Base-by-base conservation (phyloP, 306 rosid species). In the Leucaena leucocephala region DNA sequence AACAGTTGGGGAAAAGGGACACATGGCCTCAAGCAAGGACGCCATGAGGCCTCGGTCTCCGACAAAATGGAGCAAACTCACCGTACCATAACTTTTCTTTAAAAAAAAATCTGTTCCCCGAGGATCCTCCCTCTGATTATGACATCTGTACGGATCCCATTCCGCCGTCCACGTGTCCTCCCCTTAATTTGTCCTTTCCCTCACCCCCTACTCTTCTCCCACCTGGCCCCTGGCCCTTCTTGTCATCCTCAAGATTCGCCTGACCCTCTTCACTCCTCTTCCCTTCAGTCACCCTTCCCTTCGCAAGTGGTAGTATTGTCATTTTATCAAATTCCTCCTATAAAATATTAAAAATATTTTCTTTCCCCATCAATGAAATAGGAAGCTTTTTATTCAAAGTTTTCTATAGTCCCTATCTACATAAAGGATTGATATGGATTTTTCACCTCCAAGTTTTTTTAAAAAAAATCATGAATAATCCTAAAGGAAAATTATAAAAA, bases 221-320 rank as follows among this genome's bases (percentile, higher is more conserved):
- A 61, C 66, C 66, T 61, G 66, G 15, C 66, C 4, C 76, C 68
- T 87, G 42, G 33, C 3, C 15, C 11, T 15, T 6, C 11, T 14
- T 8, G 21, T n/a, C 4, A 8, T 34, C 61, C 87, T 84, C 83
- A 81, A 78, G 89, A 83, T 85, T 58, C 68, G 52, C 71, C 82
- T 82, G 85, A 71, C 71, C 59, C 74, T 3, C 54, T 13, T 50
- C 19, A 4, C 33, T 52, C 11, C 55, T 27, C 27, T 27, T 27
- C 27, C 27, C 27, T 27, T 1, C 27, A 0, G 27, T 27, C 1
- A 27, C 27, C 27, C 27, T 27, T 27, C n/a, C n/a, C n/a, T n/a
- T n/a, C n/a, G 17, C 10, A 15, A 9, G 59, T 22, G 40, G 67
- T 80, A 77, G 81, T 27, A 27, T 27, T 27, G 27, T 27, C 27